phyloP scores from a whole-genome alignment of 768 basidiomycete genomes.

The Daedaleopsis sinensis region DNA sequence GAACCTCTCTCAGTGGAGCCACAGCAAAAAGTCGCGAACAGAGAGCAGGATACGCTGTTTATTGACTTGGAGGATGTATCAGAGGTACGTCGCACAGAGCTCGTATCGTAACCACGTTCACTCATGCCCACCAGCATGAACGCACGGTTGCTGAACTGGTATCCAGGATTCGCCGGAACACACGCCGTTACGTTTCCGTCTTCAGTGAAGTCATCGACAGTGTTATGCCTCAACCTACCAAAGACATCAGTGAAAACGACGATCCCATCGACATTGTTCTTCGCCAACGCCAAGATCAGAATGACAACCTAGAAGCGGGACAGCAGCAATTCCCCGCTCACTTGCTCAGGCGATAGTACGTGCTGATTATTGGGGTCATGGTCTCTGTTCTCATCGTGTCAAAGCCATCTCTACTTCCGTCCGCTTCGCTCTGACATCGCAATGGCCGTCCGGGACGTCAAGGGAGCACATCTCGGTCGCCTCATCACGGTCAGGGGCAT shows the following conservation, averaged over 20 bases:
- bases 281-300: constrained; percentile 89
- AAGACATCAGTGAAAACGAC: constrained; percentile 86
- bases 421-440: constrained; percentile 76
- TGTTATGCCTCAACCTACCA: constrained; percentile 85
- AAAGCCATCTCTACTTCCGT: constrained; percentile 88
- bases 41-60: constrained; percentile 86
- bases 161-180: constrained; percentile 76
- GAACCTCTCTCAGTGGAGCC: constrained; percentile 7
- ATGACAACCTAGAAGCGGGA: constrained; percentile 75
- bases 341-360: constrained; percentile 93
- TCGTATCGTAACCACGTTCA: not conserved
- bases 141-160: constrained; percentile 75
- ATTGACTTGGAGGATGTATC: constrained; percentile 90
- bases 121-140: constrained; percentile 53
- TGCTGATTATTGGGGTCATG: not conserved
- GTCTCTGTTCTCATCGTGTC: constrained; percentile 15
- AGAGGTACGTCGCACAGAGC: constrained; percentile 48
- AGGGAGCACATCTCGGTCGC: constrained; percentile 82
- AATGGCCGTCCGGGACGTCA: constrained; percentile 91
- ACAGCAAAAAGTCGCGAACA: constrained; percentile 91
- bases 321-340: constrained; percentile 88
- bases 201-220: constrained; percentile 92
- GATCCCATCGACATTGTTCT: constrained; percentile 98
- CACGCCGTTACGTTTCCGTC: constrained; percentile 86
- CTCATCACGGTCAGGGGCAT: constrained; percentile 97